Percentiles rank a stretch among this genome's conserved stretches.
Evolutionary conservation across 768 basidiomycete genomes (phyloP).

Genomic region (Chalciporus pseudorubinellus): DNA sequence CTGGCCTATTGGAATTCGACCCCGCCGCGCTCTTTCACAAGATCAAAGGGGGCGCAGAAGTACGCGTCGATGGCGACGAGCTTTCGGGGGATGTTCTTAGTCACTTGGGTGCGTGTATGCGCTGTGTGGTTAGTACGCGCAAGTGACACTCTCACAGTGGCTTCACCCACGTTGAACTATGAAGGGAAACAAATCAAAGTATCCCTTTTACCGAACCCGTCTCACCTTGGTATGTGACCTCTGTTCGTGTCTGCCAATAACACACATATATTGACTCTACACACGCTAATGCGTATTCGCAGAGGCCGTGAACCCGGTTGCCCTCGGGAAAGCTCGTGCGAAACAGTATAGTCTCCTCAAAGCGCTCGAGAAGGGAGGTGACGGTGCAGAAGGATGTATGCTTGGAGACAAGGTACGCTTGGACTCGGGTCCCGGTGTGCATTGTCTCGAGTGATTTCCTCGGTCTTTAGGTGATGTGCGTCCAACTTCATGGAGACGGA

Average conservation of each 20-base stretch:
- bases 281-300: background rate
- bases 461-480: conserved; percentile 72
- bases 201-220: conserved; percentile 77
- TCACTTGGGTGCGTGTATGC: conserved; percentile 58
- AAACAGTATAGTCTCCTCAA: conserved; percentile 84
- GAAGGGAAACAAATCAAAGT: conserved; percentile 55
- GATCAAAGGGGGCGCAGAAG: conserved; percentile 75
- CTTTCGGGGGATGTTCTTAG: conserved; percentile 85
- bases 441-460: conserved; percentile 10
- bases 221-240: conserved; percentile 55
- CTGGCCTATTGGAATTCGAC: conserved; percentile 67
- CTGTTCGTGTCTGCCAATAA: background rate
- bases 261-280: background rate
- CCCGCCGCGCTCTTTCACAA: conserved; percentile 80
- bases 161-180: conserved; percentile 65
- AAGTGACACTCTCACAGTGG: conserved; percentile 37
- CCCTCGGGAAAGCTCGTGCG: conserved; percentile 84
- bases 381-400: conserved; percentile 24
- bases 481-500: conserved; percentile 90
- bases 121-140: background rate
- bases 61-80: conserved; percentile 55
- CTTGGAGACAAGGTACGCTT: conserved; percentile 31
- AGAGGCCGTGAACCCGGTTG: conserved; percentile 90
- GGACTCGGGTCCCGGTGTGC: background rate
- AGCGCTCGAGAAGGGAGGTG: conserved; percentile 42